Conservation (phyloP, 768 basidiomycete genomes). For the Macrolepiota albuminosa region DNA sequence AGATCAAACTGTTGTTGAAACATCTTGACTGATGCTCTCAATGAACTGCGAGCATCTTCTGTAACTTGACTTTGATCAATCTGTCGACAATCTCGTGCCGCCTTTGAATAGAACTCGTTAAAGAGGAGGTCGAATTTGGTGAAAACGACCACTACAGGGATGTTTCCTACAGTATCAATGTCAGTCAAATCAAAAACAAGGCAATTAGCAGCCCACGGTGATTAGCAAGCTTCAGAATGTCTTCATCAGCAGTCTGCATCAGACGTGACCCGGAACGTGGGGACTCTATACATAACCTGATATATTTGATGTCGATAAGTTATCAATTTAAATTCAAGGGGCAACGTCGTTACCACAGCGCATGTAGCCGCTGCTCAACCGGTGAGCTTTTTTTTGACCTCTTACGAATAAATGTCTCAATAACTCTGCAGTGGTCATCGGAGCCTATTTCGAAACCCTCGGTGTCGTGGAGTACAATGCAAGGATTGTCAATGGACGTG, state of each 20-base stretch:
- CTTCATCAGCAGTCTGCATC: conserved; percentile 1
- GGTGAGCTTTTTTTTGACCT: neutral
- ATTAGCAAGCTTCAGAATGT: neutral
- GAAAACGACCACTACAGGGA: conserved; percentile 3
- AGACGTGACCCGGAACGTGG: conserved; percentile 1
- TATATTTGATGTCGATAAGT: neutral
- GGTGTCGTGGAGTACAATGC: neutral
- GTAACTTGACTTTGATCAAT: neutral
- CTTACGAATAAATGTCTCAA: neutral
- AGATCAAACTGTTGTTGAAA: neutral
- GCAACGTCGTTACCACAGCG: neutral
- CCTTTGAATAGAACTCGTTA: neutral
- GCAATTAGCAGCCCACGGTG: neutral
- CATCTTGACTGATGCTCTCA: neutral
- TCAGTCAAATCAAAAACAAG: neutral
- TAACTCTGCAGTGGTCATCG: neutral
- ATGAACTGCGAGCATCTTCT: neutral
- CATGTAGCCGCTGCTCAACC: neutral
- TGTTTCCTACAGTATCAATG: neutral
- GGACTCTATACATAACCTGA: conserved; percentile 1
- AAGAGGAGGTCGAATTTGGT: conserved; percentile 3
- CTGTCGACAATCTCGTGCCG: neutral
- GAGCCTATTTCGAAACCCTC: neutral
- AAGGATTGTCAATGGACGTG: neutral
- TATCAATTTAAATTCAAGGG: neutral